Evolutionary conservation across 2,329 filamentous ascomycete species (phyloP), one percentile per base, ranked within the genome.

Genomic region (Penicillium janthinellum): DNA sequence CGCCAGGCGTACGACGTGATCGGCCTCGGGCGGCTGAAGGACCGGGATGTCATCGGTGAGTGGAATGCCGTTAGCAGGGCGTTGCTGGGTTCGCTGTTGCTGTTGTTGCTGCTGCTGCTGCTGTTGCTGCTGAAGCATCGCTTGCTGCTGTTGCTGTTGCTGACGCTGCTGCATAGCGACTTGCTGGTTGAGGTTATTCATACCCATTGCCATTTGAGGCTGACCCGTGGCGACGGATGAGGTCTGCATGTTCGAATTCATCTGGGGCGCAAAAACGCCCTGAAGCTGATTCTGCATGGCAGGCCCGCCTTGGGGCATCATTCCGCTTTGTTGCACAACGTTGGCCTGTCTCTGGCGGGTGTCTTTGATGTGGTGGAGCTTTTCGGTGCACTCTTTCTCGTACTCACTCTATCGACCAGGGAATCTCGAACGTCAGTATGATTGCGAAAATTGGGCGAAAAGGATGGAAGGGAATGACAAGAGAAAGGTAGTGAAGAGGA

Each of bases 211-310:
- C 70, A 77, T 71, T 42, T 72, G 73, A 44, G 72, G 71, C 45
- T 79, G 78, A 42, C 70, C 73, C 22, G 73, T 65, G 45, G 34
- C 17, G 25, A 84, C 80, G 0, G 81, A 78, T 2, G 82, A 83
- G 4, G 78, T 69, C 63, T 84, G 83, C 76, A 84, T 79, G 25
- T 74, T 80, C 56, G 78, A 79, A 56, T 79, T 81, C 62, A 83
- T 76, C 58, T 83, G 81, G 20, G 80, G 77, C 12, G 80, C 77
- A 60, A 83, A 83, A 38, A 79, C 77, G 55, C 79, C 78, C 42
- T 72, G 69, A 22, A 76, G 73, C 62, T 78, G 77, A 61, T 78
- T 78, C 59, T 76, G 75, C 52, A 70, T 72, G 11, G 67, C 69
- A 5, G 41, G 39, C 42, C 67, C 71, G 14, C 68, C 69, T 60